phyloP scores from a whole-genome alignment of 1,284 basidiomycete species.

The Porphyrellus sp. region DNA sequence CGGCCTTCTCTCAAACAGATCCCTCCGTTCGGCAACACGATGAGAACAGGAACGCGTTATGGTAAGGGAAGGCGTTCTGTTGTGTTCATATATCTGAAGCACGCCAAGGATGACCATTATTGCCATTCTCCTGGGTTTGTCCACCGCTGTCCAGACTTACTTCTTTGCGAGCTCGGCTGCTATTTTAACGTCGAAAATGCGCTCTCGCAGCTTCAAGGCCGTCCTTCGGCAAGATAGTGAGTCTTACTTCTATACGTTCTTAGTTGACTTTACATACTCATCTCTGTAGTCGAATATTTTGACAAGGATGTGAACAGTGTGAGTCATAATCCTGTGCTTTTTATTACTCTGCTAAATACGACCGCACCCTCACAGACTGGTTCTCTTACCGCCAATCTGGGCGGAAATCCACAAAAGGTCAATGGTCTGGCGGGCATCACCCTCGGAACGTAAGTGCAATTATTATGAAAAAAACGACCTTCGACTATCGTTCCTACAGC shows the following conservation, averaged over 20 bases:
- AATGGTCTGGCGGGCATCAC: constrained; percentile 89
- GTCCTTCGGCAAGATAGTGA: constrained; percentile 81
- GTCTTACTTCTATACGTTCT: constrained; percentile 21
- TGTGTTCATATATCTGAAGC: constrained; percentile 3
- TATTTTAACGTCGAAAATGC: constrained; percentile 63
- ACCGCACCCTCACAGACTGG: constrained; percentile 56
- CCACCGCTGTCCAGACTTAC: constrained; percentile 66
- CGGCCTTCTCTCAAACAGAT: constrained; percentile 54
- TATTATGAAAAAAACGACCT: background rate
- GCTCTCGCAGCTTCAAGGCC: constrained; percentile 68
- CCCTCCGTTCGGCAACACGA: constrained; percentile 44
- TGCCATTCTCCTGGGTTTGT: constrained; percentile 62
- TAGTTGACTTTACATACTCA: constrained; percentile 5
- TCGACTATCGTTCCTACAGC: constrained; percentile 31
- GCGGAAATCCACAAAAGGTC: constrained; percentile 81
- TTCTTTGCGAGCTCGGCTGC: constrained; percentile 68
- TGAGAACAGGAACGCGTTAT: constrained; percentile 70
- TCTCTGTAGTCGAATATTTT: constrained; percentile 71
- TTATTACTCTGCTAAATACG: background rate
- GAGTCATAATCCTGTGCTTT: constrained; percentile 34
- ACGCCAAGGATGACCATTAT: constrained; percentile 76
- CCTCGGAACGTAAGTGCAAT: constrained; percentile 60
- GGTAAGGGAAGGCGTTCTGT: constrained; percentile 35
- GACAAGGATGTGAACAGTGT: constrained; percentile 81
- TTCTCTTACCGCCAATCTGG: constrained; percentile 74